A percentile compares a stretch with the other conserved stretches of the same genome.
These are phyloP conservation scores for Spatholobus suberectus DNA, from an alignment of 306 rosid species.

Conservation along the genomic window DNA sequence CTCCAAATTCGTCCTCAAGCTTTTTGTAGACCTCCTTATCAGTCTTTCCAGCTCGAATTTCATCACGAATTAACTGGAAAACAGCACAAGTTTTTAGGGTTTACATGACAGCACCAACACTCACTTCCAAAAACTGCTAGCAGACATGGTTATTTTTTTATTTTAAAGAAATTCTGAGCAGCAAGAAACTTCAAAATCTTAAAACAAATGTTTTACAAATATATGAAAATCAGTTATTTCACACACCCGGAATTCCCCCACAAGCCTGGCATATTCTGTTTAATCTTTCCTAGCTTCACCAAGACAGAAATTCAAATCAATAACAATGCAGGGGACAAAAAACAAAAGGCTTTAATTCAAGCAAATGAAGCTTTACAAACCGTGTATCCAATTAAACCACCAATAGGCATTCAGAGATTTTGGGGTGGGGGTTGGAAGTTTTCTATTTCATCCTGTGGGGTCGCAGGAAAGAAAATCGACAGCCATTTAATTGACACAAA, in stretches of 20 bases:
- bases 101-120: conserved; percentile 18
- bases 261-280: conserved; percentile 6
- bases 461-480: neutral
- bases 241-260: neutral
- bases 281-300: neutral
- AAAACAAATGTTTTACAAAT: neutral
- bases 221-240: conserved; percentile 10
- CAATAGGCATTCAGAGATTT: neutral
- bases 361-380: conserved; percentile 18
- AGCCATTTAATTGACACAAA: conserved; percentile 5
- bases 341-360: neutral
- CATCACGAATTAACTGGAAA: conserved; percentile 87
- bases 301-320: conserved; percentile 8
- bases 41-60: conserved; percentile 72
- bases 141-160: neutral
- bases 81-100: conserved; percentile 32
- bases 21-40: conserved; percentile 85
- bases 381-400: neutral
- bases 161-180: neutral
- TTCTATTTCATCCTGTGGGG: neutral
- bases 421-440: no score
- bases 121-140: conserved; percentile 7
- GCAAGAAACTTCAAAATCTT: conserved; percentile 15
- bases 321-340: conserved; percentile 1
- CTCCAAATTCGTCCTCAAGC: conserved; percentile 88